These are phyloP conservation scores for Periconia macrospinosa DNA, from an alignment of 2,329 filamentous ascomycete species.

Conservation along the genomic window DNA sequence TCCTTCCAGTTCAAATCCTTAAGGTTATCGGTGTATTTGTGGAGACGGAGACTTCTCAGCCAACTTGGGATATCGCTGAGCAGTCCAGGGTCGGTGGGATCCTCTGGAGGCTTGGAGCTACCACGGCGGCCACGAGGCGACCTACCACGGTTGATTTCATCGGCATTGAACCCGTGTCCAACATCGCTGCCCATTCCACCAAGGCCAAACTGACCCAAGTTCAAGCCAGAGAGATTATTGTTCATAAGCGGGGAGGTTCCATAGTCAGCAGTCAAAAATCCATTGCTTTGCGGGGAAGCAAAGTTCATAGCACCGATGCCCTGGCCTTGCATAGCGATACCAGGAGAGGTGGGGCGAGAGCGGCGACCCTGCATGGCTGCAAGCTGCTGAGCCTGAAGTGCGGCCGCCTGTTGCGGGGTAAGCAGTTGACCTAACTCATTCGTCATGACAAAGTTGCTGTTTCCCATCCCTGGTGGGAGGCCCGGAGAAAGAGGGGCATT, in stretches of 20 bases:
- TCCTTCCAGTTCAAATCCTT: slow-evolving; percentile 98
- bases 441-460: slow-evolving; percentile 86
- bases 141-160: slow-evolving; percentile 86
- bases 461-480: slow-evolving; percentile 60
- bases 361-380: slow-evolving; percentile 77
- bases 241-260: slow-evolving; percentile 69
- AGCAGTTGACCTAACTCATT: slow-evolving; percentile 90
- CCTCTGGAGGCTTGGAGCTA: slow-evolving; percentile 96
- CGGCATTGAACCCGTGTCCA: slow-evolving; percentile 73
- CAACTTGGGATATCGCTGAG: slow-evolving; percentile 95
- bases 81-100: slow-evolving; percentile 87
- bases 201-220: slow-evolving; percentile 69
- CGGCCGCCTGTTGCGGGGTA: slow-evolving; percentile 58
- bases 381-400: slow-evolving; percentile 73
- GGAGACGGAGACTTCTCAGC: slow-evolving; percentile 89
- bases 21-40: slow-evolving; percentile 98
- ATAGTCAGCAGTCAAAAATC: slow-evolving; percentile 89
- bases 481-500: slow-evolving; percentile 69
- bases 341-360: slow-evolving; percentile 87
- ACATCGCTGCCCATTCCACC: slow-evolving; percentile 52
- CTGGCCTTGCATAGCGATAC: slow-evolving; percentile 72
- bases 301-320: slow-evolving; percentile 70
- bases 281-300: slow-evolving; percentile 89
- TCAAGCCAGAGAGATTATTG: slow-evolving; percentile 67
- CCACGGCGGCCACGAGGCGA: slow-evolving; percentile 90